phyloP scores from a whole-genome alignment of 352 stramenopile genomes.

The Phytophthora chlamydospora region DNA sequence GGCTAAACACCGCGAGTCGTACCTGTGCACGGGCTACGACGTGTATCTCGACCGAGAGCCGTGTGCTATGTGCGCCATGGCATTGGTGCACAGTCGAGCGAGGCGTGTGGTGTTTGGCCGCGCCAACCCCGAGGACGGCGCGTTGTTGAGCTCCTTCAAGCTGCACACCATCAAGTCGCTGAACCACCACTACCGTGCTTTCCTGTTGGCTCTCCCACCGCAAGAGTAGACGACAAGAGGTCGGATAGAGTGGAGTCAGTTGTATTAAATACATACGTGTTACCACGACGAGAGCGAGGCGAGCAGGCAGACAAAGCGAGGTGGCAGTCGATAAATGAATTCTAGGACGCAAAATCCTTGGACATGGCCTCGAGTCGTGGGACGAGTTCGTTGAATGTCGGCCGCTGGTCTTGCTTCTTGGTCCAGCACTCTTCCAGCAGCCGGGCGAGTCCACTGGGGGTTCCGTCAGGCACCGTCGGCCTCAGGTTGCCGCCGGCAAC shows the following conservation, averaged over 20 bases:
- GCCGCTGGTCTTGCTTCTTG: slow-evolving; percentile 83
- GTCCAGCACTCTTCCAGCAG: slow-evolving; percentile 86
- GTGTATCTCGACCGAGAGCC: slow-evolving; percentile 87
- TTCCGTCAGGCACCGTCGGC: slow-evolving; percentile 75
- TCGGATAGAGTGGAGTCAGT: slow-evolving; percentile 1
- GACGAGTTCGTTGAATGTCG: slow-evolving; percentile 85
- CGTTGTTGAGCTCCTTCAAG: slow-evolving; percentile 60
- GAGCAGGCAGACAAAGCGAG: not conserved
- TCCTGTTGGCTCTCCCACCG: slow-evolving; percentile 43
- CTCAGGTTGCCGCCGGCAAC: slow-evolving; percentile 77
- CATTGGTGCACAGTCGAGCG: slow-evolving; percentile 85
- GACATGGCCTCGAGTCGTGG: slow-evolving; percentile 79
- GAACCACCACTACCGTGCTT: slow-evolving; percentile 90
- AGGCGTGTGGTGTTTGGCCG: slow-evolving; percentile 79
- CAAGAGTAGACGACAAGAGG: not conserved
- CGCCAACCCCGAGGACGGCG: slow-evolving; percentile 62
- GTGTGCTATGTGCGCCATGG: slow-evolving; percentile 91
- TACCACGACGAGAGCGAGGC: slow-evolving; percentile 7
- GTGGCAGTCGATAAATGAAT: slow-evolving; percentile 18
- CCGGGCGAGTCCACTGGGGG: slow-evolving; percentile 51
- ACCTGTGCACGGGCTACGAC: slow-evolving; percentile 91
- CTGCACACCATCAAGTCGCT: slow-evolving; percentile 88
- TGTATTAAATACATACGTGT: slow-evolving; percentile 33
- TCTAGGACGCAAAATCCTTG: slow-evolving; percentile 66
- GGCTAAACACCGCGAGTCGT: slow-evolving; percentile 53